These are phyloP conservation scores for Solanum pimpinellifolium DNA, from an alignment of 257 asterid genomes.

Conservation along the genomic window DNA sequence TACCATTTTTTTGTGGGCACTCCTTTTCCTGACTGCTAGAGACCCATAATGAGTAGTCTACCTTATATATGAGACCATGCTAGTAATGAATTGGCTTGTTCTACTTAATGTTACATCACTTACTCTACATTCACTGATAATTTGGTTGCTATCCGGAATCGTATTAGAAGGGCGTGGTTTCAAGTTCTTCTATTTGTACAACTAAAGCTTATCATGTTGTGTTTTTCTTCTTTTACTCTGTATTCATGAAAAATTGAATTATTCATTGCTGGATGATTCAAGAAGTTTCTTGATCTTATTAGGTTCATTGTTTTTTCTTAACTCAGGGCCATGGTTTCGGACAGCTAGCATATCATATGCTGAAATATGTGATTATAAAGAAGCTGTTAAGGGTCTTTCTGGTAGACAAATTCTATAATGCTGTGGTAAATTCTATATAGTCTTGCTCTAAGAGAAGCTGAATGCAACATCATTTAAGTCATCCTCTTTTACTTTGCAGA, in stretches of 20 bases:
- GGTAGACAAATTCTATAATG: slow-evolving; percentile 30
- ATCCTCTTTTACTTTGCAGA: slow-evolving; percentile 26
- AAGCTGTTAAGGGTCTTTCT: slow-evolving; percentile 54
- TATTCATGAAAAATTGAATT: background rate
- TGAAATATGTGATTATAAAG: slow-evolving; percentile 58
- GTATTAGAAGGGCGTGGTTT: background rate
- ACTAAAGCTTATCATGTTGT: background rate
- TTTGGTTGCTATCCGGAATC: background rate
- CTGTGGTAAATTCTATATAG: background rate
- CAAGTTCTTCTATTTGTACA: background rate
- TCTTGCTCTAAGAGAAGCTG: slow-evolving; percentile 1
- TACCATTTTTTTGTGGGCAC: background rate
- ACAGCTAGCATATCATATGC: slow-evolving; percentile 63
- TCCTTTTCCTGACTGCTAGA: background rate
- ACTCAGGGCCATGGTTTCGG: slow-evolving; percentile 93
- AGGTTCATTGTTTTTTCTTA: background rate
- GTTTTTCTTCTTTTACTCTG: background rate
- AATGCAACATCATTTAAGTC: background rate
- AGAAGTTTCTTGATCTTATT: background rate
- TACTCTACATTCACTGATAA: background rate
- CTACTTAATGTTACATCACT: background rate
- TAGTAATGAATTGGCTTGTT: background rate
- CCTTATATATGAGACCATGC: background rate
- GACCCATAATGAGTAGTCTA: background rate
- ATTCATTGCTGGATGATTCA: background rate